These are phyloP conservation scores for Populus pruinosa DNA, from an alignment of 345 rosid species.

Conservation along the genomic window DNA sequence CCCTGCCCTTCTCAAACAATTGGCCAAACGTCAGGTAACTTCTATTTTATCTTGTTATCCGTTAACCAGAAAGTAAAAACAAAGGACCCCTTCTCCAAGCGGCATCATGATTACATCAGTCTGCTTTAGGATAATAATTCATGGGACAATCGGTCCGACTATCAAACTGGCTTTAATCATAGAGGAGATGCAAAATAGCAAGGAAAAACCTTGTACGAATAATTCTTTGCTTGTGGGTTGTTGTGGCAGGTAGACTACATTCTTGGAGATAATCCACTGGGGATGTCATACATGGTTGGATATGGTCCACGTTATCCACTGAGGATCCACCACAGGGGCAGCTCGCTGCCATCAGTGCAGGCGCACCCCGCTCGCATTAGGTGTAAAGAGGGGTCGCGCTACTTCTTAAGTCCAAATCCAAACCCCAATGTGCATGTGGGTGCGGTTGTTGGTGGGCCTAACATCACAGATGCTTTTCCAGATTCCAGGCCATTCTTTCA, in stretches of 20 bases:
- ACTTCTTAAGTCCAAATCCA: conserved; percentile 25
- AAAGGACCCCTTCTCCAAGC: background rate
- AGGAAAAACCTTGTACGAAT: background rate
- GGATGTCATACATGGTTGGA: conserved; percentile 38
- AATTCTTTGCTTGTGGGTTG: background rate
- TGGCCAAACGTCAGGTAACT: conserved; percentile 35
- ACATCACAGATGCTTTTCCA: conserved; percentile 29
- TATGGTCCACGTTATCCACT: conserved; percentile 27
- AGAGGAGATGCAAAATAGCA: background rate
- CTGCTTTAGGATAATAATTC: background rate
- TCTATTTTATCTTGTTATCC: background rate
- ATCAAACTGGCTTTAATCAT: background rate
- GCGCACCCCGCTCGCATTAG: conserved; percentile 29
- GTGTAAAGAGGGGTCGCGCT: conserved; percentile 28
- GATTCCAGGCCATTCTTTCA: conserved; percentile 33
- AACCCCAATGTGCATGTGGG: conserved; percentile 32
- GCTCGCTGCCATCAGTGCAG: conserved; percentile 29
- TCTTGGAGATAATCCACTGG: conserved; percentile 35
- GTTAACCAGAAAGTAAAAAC: background rate
- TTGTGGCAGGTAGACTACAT: conserved; percentile 32
- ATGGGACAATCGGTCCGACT: background rate
- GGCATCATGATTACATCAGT: background rate
- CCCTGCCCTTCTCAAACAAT: conserved; percentile 27
- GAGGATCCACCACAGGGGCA: conserved; percentile 34
- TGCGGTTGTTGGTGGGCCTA: conserved; percentile 37